These are phyloP conservation scores for Fusarium succisae DNA, from an alignment of 2,329 filamentous ascomycete genomes.

Conservation along the genomic window DNA sequence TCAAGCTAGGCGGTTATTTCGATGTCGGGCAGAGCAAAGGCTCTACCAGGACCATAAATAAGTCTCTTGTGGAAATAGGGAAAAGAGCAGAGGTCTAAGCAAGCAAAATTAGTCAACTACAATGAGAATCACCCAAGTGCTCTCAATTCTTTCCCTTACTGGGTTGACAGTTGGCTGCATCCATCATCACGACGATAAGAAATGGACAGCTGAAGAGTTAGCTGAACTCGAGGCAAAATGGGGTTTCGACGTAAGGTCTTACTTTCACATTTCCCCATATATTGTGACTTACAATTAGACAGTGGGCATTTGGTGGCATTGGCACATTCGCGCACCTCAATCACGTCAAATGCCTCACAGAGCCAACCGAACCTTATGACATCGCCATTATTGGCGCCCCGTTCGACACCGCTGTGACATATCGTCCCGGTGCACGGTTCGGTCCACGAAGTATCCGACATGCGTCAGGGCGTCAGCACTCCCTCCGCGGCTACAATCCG, in stretches of 20 bases:
- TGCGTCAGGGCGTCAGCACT: constrained; percentile 82
- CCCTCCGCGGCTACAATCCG: constrained; percentile 80
- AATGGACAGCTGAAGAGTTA: constrained; percentile 60
- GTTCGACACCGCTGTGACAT: constrained; percentile 78
- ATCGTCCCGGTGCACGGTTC: constrained; percentile 73
- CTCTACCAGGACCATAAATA: neutral
- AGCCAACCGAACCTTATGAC: constrained; percentile 70
- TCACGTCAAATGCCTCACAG: constrained; percentile 73
- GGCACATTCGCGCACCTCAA: constrained; percentile 79
- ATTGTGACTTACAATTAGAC: neutral
- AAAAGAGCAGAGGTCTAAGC: fast-evolving
- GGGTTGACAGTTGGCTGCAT: constrained; percentile 41
- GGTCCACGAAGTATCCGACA: constrained; percentile 87
- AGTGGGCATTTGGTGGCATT: constrained; percentile 73
- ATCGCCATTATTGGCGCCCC: constrained; percentile 78
- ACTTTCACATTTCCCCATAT: fast-evolving
- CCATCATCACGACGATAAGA: constrained; percentile 49
- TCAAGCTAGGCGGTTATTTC: neutral
- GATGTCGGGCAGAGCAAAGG: fast-evolving
- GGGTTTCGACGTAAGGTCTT: constrained; percentile 60
- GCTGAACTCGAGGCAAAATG: constrained; percentile 66
- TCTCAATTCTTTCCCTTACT: constrained; percentile 32
- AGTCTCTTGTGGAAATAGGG: fast-evolving
- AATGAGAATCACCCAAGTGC: neutral
- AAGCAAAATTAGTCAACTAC: neutral